phyloP scores from a whole-genome alignment of 1,284 basidiomycete species.

The Austroboletus novae-zelandiae region DNA sequence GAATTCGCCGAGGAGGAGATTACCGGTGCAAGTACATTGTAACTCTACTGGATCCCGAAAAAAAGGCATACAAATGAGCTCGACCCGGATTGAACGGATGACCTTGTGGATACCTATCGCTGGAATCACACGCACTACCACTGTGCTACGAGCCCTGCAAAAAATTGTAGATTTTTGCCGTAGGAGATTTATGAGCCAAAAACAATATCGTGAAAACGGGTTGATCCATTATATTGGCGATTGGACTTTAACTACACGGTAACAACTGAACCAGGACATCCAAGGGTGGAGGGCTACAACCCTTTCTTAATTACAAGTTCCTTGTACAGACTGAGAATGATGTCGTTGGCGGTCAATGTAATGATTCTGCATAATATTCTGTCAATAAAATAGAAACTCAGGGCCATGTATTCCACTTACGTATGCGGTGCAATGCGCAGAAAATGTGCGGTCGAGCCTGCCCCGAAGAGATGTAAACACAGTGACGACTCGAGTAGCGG shows the following conservation, averaged over 20 bases:
- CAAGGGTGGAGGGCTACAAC: slow-evolving; percentile 11
- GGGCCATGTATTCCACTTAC: slow-evolving; percentile 40
- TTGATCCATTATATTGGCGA: background rate
- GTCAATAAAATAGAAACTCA: slow-evolving; percentile 3
- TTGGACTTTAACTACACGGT: background rate
- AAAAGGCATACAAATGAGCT: slow-evolving; percentile 36
- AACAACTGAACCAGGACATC: background rate
- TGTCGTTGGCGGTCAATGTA: slow-evolving; percentile 84
- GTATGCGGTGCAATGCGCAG: slow-evolving; percentile 91
- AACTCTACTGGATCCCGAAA: background rate
- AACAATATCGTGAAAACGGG: too few relatives aligned
- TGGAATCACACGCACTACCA: slow-evolving; percentile 40
- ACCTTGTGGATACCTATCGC: slow-evolving; percentile 42
- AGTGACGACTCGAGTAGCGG: background rate
- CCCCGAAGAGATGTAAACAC: slow-evolving; percentile 1
- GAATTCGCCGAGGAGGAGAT: slow-evolving; percentile 7
- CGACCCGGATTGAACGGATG: slow-evolving; percentile 57
- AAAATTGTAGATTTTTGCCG: too few relatives aligned
- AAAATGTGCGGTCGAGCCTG: slow-evolving; percentile 90
- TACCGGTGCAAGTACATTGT: background rate
- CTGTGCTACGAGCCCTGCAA: slow-evolving; percentile 33
- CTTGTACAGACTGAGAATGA: slow-evolving; percentile 78
- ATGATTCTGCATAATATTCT: slow-evolving; percentile 56
- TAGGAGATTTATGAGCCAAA: too few relatives aligned
- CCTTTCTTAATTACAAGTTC: slow-evolving; percentile 20